Conservation (phyloP, 1,284 basidiomycete species). For the Singerocomus inundabilis region DNA sequence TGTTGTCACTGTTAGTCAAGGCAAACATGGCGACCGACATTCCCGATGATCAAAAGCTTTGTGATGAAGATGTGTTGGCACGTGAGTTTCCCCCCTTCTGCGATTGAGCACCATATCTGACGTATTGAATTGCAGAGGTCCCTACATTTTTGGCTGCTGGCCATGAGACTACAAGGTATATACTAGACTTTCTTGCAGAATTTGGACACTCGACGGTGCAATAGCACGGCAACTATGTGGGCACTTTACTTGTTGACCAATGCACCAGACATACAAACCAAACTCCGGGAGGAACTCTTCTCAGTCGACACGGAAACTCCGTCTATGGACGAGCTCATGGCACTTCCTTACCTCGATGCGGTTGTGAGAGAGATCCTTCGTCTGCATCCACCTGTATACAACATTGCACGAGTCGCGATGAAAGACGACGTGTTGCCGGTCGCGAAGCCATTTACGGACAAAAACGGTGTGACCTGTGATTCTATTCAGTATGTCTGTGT, state of each 20-base stretch:
- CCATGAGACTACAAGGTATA: conserved; percentile 73
- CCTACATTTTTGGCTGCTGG: conserved; percentile 52
- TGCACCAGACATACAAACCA: conserved; percentile 55
- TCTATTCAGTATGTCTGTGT: conserved; percentile 13
- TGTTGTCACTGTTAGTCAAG: conserved; percentile 57
- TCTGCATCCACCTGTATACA: conserved; percentile 59
- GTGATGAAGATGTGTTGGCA: conserved; percentile 70
- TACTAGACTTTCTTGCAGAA: background rate
- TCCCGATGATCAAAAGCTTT: conserved; percentile 56
- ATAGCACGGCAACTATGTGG: conserved; percentile 54
- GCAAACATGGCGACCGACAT: conserved; percentile 55
- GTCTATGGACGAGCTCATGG: conserved; percentile 60
- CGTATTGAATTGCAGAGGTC: conserved; percentile 32
- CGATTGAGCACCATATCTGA: background rate
- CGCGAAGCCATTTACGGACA: conserved; percentile 41
- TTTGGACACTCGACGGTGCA: background rate
- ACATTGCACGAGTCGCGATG: conserved; percentile 50
- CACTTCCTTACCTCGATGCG: conserved; percentile 57
- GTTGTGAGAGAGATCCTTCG: conserved; percentile 71
- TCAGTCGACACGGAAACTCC: conserved; percentile 47
- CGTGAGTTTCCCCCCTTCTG: conserved; percentile 46
- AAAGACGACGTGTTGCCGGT: conserved; percentile 62
- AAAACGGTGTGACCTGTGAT: conserved; percentile 37
- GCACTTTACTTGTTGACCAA: conserved; percentile 62
- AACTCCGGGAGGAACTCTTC: conserved; percentile 68